Base-by-base conservation (phyloP, 768 basidiomycete genomes). In the Calocera viscosa region DNA sequence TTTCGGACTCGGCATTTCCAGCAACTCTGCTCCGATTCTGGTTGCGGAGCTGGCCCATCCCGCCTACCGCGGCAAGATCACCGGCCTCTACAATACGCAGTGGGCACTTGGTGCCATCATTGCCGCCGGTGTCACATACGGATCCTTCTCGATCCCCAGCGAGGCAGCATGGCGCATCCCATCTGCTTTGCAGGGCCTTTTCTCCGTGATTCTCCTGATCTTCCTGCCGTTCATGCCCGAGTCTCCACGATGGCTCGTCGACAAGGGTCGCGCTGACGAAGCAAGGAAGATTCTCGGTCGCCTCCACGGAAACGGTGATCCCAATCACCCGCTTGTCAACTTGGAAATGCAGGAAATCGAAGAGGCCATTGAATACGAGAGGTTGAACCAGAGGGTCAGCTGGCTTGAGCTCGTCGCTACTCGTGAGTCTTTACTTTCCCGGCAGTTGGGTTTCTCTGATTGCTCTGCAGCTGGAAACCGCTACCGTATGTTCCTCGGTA, bases 121-220 rank as follows among this genome's bases (percentile, higher is more conserved):
- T 14, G 68, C 68, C 82, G 84, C 41, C 19, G 60, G 34, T 47
- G 22, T 60, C 22, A 65, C 24, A 3, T 67, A 41, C 30, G 49
- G 49, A 14, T 22, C 53, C 30, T 64, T 66, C 63, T 39, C 65
- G 7, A 66, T 66, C 40, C 26, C 19, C 17, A 49, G 70, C 60
- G 80, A 83, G 70, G 86, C 84, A 84, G 84, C 82, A 12, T 87
- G 86, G 86, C 80, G 86, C n/a, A 85, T 87, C 28, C 86, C 85
- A 0, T 82, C 85, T 17, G 71, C 83, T 41, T 78, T 86, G 34
- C 67, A 68, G 30, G 67, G 65, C 35, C 40, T 65, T 22, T 65
- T 76, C 75, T 75, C 74, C 73, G 7, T 76, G 3, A 75, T 75
- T 26, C 70, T 77, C 63, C 35, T 70, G 43, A 32, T 72, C 49